A percentile compares a stretch with the other conserved stretches of the same genome.
phyloP scores from a whole-genome alignment of 2,329 filamentous ascomycete species.

The Ceratocystis alfenasii region DNA sequence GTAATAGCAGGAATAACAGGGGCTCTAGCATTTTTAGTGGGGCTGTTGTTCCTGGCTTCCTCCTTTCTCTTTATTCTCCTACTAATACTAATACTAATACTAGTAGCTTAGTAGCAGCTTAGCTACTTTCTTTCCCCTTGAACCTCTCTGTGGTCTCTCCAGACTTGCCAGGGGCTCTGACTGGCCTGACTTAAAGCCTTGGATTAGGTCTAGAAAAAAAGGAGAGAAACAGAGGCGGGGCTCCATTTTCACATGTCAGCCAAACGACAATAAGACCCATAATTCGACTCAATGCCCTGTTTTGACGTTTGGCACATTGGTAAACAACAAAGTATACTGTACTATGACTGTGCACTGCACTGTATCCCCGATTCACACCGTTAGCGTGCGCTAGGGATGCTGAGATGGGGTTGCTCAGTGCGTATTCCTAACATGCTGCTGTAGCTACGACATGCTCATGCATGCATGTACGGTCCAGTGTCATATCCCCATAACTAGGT shows the following conservation, averaged over 20 bases:
- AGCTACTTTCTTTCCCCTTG: too few relatives aligned
- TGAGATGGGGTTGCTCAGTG: not conserved
- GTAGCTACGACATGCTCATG: not conserved
- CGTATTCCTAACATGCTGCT: not conserved
- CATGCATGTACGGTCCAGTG: not conserved
- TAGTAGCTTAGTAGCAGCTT: too few relatives aligned
- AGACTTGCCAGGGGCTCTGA: not conserved
- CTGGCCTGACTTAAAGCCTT: not conserved
- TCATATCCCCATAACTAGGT: not conserved
- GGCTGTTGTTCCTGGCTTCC: not conserved
- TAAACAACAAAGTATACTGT: not conserved
- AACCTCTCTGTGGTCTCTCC: too few relatives aligned
- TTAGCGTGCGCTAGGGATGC: not conserved
- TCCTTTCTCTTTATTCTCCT: too few relatives aligned
- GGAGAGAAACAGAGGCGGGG: not conserved
- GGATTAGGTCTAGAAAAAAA: not conserved
- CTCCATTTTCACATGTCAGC: slow-evolving; percentile 21
- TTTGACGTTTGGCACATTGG: not conserved
- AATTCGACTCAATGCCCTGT: slow-evolving; percentile 7
- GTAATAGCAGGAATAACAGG: not conserved
- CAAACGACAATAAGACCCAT: not conserved
- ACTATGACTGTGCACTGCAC: not conserved
- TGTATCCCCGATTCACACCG: not conserved
- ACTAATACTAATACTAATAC: too few relatives aligned
- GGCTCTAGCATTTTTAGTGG: slow-evolving; percentile 2